These are phyloP conservation scores for Sporothrix pseudoabietina DNA, from an alignment of 2,329 filamentous ascomycete genomes.

Conservation along the genomic window DNA sequence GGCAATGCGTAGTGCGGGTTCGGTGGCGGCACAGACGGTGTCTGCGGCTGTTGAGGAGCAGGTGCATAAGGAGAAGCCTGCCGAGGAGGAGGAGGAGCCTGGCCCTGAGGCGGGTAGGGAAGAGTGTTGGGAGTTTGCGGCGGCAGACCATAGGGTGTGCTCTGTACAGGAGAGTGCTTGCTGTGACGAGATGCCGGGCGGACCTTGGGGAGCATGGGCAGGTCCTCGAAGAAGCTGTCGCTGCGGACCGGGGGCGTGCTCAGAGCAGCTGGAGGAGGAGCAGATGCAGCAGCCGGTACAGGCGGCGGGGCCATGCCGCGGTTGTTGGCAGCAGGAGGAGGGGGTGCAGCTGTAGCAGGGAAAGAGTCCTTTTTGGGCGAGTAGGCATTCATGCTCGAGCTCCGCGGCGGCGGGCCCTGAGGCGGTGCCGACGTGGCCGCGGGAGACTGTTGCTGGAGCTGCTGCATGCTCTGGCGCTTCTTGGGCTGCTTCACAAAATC, in stretches of 20 bases:
- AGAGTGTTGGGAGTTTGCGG: constrained; percentile 6
- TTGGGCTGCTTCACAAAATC: constrained; percentile 72
- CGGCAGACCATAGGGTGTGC: constrained; percentile 40
- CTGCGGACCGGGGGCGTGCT: constrained; percentile 36
- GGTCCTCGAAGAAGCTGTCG: constrained; percentile 74
- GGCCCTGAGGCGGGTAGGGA: constrained; percentile 25
- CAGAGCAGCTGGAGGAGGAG: constrained; percentile 12
- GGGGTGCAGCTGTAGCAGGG: constrained; percentile 9
- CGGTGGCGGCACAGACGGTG: constrained; percentile 38
- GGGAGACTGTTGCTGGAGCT: constrained; percentile 51
- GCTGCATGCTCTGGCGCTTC: constrained; percentile 64
- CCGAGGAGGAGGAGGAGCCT: constrained; percentile 34
- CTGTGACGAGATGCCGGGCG: constrained; percentile 61
- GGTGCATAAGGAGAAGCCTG: constrained; percentile 34
- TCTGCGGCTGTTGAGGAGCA: constrained; percentile 34
- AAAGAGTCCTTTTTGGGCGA: constrained; percentile 26
- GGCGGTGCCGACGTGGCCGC: constrained; percentile 48
- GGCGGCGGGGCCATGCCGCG: constrained; percentile 36
- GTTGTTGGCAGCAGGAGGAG: constrained; percentile 37
- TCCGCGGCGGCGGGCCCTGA: constrained; percentile 59
- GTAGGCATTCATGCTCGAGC: constrained; percentile 58
- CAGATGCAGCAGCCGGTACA: constrained; percentile 23
- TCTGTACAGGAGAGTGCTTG: constrained; percentile 49
- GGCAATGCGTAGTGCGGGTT: constrained; percentile 30
- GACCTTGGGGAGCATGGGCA: constrained; percentile 65